Conservation (phyloP, 805 yeast genomes). For the Scheffersomyces ergatensis region DNA sequence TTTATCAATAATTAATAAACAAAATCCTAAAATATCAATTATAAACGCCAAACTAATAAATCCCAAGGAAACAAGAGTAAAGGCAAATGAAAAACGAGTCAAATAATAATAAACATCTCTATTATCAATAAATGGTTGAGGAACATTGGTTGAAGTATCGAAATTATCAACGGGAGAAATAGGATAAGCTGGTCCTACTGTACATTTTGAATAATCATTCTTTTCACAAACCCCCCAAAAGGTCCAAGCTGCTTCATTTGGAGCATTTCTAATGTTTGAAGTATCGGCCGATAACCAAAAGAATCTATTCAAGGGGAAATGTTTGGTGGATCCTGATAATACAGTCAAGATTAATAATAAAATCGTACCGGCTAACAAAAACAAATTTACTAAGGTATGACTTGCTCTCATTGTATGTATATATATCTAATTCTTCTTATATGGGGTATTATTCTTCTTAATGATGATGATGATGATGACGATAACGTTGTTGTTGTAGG, state of each 20-base stretch:
- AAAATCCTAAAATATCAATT: constrained; percentile 51
- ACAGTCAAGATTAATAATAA: constrained; percentile 54
- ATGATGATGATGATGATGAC: no score
- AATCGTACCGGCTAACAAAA: constrained; percentile 40
- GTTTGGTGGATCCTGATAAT: constrained; percentile 60
- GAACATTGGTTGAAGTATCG: constrained; percentile 49
- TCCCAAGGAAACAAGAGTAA: constrained; percentile 56
- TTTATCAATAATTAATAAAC: constrained; percentile 54
- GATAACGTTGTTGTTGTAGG: no score
- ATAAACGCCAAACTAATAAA: constrained; percentile 64
- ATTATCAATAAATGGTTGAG: constrained; percentile 49
- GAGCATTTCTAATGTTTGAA: constrained; percentile 47
- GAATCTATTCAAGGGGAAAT: constrained; percentile 63
- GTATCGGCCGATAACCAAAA: constrained; percentile 85
- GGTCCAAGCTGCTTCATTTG: constrained; percentile 70
- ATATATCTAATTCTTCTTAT: no score
- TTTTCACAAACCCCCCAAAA: constrained; percentile 70
- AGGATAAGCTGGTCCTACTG: constrained; percentile 73
- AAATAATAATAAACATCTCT: constrained; percentile 62
- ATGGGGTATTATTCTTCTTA: no score
- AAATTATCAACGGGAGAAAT: constrained; percentile 81
- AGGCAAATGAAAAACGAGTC: constrained; percentile 65
- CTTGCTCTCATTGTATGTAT: constrained; percentile 24
- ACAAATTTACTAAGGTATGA: constrained; percentile 32
- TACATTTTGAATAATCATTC: constrained; percentile 50